phyloP scores from a whole-genome alignment of 176 grass and related monocot genomes.

The Aegilops bicornis region DNA sequence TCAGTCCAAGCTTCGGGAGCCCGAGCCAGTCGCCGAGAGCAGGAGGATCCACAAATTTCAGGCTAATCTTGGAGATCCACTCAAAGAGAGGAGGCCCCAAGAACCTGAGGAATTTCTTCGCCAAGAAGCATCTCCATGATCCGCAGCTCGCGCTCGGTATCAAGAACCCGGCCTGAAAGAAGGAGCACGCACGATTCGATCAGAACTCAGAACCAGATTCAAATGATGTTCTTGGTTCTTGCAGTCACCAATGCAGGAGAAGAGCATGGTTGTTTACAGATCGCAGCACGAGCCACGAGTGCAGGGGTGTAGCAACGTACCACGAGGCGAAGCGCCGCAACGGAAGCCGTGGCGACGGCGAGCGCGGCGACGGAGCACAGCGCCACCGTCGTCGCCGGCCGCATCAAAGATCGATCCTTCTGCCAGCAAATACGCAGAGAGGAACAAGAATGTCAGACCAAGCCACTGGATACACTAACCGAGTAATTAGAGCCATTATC shows the following conservation, averaged over 20 bases:
- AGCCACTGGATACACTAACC: no score
- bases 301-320: not conserved
- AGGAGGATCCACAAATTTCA: constrained; percentile 6
- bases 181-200: not conserved
- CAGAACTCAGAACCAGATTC: not conserved
- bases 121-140: constrained; percentile 25
- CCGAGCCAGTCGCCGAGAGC: not conserved
- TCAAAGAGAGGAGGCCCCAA: constrained; percentile 24
- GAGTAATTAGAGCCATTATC: not conserved
- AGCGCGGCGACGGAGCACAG: constrained; percentile 22
- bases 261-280: not conserved
- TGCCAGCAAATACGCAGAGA: not conserved
- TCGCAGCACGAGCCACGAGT: not conserved
- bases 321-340: constrained; percentile 3
- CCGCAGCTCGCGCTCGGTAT: not conserved
- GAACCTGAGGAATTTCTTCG: not conserved
- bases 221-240: not conserved
- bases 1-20: not conserved
- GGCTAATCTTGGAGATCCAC: not conserved
- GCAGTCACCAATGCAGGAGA: not conserved
- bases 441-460: not conserved
- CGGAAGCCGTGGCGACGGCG: not conserved
- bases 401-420: not conserved
- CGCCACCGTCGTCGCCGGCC: not conserved
- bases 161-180: not conserved